Percentiles rank a stretch among this genome's conserved stretches.
These are phyloP conservation scores for Pseudogymnoascus sp. DNA, from an alignment of 2,329 filamentous ascomycete genomes.

Conservation along the genomic window DNA sequence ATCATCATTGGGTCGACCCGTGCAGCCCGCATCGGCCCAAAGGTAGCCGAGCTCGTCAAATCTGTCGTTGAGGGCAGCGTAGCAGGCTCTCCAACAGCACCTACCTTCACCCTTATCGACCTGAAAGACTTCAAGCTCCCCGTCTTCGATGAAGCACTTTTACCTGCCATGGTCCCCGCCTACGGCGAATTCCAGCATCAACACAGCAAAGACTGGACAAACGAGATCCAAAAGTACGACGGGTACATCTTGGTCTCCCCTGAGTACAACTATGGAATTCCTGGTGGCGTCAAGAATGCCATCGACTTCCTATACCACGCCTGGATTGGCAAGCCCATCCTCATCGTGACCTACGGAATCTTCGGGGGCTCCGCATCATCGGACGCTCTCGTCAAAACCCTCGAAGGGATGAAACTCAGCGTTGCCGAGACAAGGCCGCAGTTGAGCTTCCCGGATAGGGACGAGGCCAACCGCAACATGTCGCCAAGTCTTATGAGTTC, in stretches of 20 bases:
- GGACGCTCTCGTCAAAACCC: constrained; percentile 24
- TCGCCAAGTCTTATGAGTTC: background rate
- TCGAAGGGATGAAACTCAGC: constrained; percentile 27
- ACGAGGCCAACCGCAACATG: constrained; percentile 10
- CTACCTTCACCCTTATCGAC: constrained; percentile 30
- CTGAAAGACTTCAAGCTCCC: constrained; percentile 36
- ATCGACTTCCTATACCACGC: constrained; percentile 54
- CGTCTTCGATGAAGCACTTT: constrained; percentile 37
- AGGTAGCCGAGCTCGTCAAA: constrained; percentile 30
- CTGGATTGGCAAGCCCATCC: constrained; percentile 47
- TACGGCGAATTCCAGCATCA: constrained; percentile 32
- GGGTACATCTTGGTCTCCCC: constrained; percentile 44
- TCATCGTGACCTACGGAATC: constrained; percentile 48
- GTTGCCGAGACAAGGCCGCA: constrained; percentile 28
- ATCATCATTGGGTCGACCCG: constrained; percentile 34
- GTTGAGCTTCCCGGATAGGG: constrained; percentile 24
- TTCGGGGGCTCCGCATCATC: constrained; percentile 32
- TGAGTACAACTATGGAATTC: constrained; percentile 50
- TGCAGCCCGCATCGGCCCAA: constrained; percentile 29
- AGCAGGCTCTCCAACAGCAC: constrained; percentile 13
- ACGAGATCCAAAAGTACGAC: constrained; percentile 37
- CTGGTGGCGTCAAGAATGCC: constrained; percentile 52
- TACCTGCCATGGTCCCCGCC: constrained; percentile 34
- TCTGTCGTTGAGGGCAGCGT: constrained; percentile 22
- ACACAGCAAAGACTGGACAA: constrained; percentile 40